A percentile compares a stretch with the other conserved stretches of the same genome.
Conservation (phyloP, 306 rosid species). For the Oxytropis ochrocephala region DNA sequence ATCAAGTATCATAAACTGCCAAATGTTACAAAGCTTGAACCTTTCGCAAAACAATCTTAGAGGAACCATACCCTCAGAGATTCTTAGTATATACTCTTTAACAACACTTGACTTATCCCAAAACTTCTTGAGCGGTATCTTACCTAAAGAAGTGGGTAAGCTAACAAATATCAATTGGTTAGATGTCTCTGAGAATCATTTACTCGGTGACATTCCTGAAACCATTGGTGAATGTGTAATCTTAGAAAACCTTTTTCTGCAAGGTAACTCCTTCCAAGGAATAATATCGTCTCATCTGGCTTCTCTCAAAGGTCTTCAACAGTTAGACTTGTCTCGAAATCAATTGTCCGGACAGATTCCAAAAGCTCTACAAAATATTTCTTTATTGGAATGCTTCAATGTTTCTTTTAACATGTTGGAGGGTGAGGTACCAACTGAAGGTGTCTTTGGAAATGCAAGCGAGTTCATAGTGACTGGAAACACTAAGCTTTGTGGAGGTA, state of each 20-base stretch:
- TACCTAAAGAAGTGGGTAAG: constrained; percentile 18
- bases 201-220: constrained; percentile 28
- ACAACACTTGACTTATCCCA: too few relatives aligned
- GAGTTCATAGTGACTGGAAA: not conserved
- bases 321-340: constrained; percentile 27
- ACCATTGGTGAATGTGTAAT: not conserved
- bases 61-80: constrained; percentile 24
- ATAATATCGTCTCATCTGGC: constrained; percentile 19
- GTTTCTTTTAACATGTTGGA: not conserved
- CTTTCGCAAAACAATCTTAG: not conserved
- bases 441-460: not conserved
- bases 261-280: constrained; percentile 25
- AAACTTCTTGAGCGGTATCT: constrained; percentile 17
- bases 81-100: not conserved
- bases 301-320: constrained; percentile 2
- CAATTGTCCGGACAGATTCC: constrained; percentile 31
- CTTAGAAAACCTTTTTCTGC: constrained; percentile 17
- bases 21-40: not conserved
- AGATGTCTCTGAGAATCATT: constrained; percentile 17
- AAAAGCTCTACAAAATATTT: not conserved
- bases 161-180: not conserved
- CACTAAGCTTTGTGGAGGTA: constrained; percentile 17
- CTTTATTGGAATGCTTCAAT: not conserved
- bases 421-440: not conserved
- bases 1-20: not conserved